Conservation (phyloP, 257 asterid genomes). For the Parsonsia alboflavescens region DNA sequence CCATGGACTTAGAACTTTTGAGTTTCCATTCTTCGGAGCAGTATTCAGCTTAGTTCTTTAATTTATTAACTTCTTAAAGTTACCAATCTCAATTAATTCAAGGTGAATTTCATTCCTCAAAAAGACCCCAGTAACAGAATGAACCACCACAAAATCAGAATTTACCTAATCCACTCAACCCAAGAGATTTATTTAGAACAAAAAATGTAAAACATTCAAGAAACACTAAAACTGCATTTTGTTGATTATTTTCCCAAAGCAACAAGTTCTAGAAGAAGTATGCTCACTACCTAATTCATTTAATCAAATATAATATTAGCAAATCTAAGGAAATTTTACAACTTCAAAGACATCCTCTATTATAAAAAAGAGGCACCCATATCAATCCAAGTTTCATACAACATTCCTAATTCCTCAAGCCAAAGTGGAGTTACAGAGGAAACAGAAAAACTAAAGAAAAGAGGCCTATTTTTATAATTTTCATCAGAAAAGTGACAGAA, state of each 20-base stretch:
- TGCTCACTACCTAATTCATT: not conserved
- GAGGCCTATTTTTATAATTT: not conserved
- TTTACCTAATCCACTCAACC: not conserved
- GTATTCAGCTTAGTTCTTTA: too few species aligned
- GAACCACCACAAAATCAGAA: not conserved
- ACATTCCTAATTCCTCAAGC: not conserved
- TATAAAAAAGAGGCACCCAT: not conserved
- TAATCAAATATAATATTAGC: not conserved
- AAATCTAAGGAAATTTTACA: not conserved
- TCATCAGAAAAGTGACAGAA: not conserved
- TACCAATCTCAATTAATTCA: not conserved
- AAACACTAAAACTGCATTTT: not conserved
- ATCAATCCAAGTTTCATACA: not conserved
- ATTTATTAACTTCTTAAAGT: not conserved
- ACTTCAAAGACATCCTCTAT: not conserved
- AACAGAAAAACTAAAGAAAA: too few species aligned
- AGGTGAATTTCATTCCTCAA: not conserved
- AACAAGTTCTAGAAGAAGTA: not conserved
- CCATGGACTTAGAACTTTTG: not conserved
- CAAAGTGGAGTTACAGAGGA: not conserved
- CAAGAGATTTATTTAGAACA: not conserved
- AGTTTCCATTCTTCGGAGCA: not conserved
- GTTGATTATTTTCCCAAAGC: not conserved
- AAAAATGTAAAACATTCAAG: not conserved
- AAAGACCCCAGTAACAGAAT: not conserved